phyloP scores from a whole-genome alignment of 2,329 filamentous ascomycete species.

The Colletotrichum sp. region DNA sequence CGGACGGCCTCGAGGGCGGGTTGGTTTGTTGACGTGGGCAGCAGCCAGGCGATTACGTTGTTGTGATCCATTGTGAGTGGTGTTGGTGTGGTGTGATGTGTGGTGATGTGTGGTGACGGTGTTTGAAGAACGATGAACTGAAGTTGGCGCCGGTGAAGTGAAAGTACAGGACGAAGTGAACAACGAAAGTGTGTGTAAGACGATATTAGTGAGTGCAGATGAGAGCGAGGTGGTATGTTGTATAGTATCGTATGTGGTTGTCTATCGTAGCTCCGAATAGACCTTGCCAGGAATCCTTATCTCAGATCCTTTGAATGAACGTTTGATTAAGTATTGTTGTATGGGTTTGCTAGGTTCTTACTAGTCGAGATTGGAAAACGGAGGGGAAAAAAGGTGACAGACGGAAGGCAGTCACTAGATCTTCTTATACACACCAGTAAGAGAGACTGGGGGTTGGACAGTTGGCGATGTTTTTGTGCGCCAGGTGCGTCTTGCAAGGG shows the following conservation, averaged over 20 bases:
- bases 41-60: slow-evolving; percentile 23
- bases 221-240: not conserved
- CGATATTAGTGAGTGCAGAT: not conserved
- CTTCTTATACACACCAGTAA: slow-evolving; percentile 10
- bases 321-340: not conserved
- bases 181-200: not conserved
- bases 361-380: not conserved
- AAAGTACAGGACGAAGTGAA: not conserved
- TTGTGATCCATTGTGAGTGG: not conserved
- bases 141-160: not conserved
- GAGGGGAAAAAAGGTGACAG: not conserved
- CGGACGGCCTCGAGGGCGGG: slow-evolving; percentile 16
- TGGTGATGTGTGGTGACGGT: not conserved
- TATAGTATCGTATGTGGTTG: not conserved
- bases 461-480: slow-evolving; percentile 21
- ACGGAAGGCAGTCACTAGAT: slow-evolving; percentile 12
- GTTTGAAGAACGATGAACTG: not conserved
- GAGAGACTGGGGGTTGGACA: not conserved
- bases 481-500: not conserved
- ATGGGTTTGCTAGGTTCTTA: not conserved
- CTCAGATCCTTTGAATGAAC: slow-evolving; percentile 4
- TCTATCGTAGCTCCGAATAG: not conserved
- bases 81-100: not conserved
- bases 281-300: not conserved
- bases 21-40: slow-evolving; percentile 19